Evolutionary conservation across 306 rosid genomes (phyloP).

Genomic region (Urtica urens): DNA sequence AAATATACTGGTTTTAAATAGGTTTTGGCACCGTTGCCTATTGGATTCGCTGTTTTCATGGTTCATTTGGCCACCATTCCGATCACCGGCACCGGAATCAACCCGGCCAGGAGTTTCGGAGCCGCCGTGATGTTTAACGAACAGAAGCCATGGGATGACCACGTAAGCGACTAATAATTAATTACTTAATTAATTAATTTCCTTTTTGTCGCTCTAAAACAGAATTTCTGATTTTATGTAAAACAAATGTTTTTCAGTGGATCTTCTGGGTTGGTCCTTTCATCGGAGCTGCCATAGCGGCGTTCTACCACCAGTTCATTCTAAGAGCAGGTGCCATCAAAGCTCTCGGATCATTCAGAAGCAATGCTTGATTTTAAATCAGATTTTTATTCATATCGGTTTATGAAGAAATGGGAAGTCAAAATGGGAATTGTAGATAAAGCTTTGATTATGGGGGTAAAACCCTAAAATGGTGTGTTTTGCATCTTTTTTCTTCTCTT

Average conservation of each 20-base stretch:
- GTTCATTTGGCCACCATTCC: slow-evolving; percentile 95
- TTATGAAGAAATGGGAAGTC: slow-evolving; percentile 19
- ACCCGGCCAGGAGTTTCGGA: slow-evolving; percentile 93
- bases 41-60: slow-evolving; percentile 95
- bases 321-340: slow-evolving; percentile 80
- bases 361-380: slow-evolving; percentile 45
- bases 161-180: slow-evolving; percentile 26
- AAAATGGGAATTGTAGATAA: slow-evolving; percentile 47
- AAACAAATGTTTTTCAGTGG: slow-evolving; percentile 40
- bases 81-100: slow-evolving; percentile 86
- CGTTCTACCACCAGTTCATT: slow-evolving; percentile 68
- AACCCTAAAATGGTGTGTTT: slow-evolving; percentile 33
- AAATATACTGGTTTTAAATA: too few species aligned
- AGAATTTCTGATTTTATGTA: neutral
- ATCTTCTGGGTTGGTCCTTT: slow-evolving; percentile 95
- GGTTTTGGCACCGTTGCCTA: slow-evolving; percentile 97
- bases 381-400: slow-evolving; percentile 3
- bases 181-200: neutral
- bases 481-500: slow-evolving; percentile 16
- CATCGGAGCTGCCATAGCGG: slow-evolving; percentile 75
- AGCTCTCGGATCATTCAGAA: slow-evolving; percentile 90
- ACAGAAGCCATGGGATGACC: slow-evolving; percentile 74
- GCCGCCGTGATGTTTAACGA: slow-evolving; percentile 81
- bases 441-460: slow-evolving; percentile 9
- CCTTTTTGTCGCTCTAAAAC: neutral